Evolutionary conservation across 495 filamentous ascomycete species (phyloP), one percentile per base, ranked within the genome.

Genomic region (Talaromyces ruber): DNA sequence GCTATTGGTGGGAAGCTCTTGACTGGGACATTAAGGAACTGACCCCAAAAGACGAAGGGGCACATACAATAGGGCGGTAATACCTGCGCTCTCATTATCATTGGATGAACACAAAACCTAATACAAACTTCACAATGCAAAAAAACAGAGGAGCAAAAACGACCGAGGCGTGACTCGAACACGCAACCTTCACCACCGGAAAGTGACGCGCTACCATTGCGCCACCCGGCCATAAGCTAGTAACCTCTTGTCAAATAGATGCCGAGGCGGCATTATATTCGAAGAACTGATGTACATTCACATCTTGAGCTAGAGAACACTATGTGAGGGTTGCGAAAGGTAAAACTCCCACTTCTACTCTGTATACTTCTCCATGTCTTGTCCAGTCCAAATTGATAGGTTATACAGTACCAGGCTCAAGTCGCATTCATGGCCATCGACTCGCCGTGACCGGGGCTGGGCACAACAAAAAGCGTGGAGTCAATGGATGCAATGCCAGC

Each of bases 101-200:
- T n/a, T n/a, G n/a, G n/a, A n/a, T n/a, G n/a, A n/a, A n/a, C n/a
- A n/a, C n/a, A n/a, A n/a, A n/a, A n/a, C n/a, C n/a, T n/a, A n/a
- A n/a, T n/a, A n/a, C n/a, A n/a, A n/a, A n/a, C n/a, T n/a, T n/a
- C n/a, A n/a, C n/a, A n/a, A n/a, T n/a, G 32, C 32, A 37, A 37
- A 37, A 39, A 39, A 1, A 37, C 4, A 51, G 8, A 51, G 11
- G 39, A 47, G 4, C 1, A 51, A 34, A 58, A 59, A n/a, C 63
- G 66, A 65, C 61, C 59, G 53, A 29, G 61, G 58, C 65, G 65
- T 62, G 65, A 59, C 63, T 67, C 65, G 63, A 67, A 67, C 63
- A 59, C 65, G 63, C 63, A 57, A 67, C 62, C 63, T 66, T 62
- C 63, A 63, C 54, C 57, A 62, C 64, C 62, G 62, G 62, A 66